These are phyloP conservation scores for Candida tetrigidarum DNA, from an alignment of 1,139 yeast species.

Conservation along the genomic window DNA sequence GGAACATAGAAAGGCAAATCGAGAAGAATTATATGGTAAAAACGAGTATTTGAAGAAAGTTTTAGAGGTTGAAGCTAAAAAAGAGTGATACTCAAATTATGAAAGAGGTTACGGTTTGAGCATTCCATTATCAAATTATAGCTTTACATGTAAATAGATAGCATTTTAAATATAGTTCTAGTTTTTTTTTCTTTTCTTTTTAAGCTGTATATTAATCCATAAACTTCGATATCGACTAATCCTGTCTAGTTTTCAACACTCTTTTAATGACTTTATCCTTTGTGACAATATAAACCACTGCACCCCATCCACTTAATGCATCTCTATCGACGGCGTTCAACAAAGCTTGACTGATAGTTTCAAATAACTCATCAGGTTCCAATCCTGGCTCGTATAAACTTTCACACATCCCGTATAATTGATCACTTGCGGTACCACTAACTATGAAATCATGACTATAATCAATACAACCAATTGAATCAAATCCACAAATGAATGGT, in stretches of 20 bases:
- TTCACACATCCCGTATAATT: constrained; percentile 98
- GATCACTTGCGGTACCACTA: constrained; percentile 97
- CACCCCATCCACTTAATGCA: constrained; percentile 99
- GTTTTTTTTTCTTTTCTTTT: not conserved
- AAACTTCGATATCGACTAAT: constrained; percentile 36
- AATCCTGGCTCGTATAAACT: constrained; percentile 92
- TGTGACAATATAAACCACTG: constrained; percentile 88
- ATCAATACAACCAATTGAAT: constrained; percentile 95
- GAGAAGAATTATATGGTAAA: constrained; percentile 83
- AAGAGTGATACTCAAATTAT: not conserved
- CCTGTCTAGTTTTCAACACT: constrained; percentile 93
- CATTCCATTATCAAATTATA: no score
- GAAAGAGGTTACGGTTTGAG: no score
- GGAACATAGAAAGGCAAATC: constrained; percentile 59
- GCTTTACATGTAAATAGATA: not conserved
- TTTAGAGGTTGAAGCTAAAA: constrained; percentile 40
- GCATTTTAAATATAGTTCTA: constrained; percentile 7
- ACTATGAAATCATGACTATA: constrained; percentile 95
- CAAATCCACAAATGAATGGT: constrained; percentile 96
- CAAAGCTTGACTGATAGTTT: constrained; percentile 92
- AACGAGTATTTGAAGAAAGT: constrained; percentile 72
- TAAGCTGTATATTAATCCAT: not conserved
- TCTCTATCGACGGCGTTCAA: constrained; percentile 97
- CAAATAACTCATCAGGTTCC: constrained; percentile 95
- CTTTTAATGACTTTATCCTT: constrained; percentile 91